Evolutionary conservation across 768 basidiomycete species (phyloP), one percentile per base, ranked within the genome.

Genomic region (Galerina marginata): DNA sequence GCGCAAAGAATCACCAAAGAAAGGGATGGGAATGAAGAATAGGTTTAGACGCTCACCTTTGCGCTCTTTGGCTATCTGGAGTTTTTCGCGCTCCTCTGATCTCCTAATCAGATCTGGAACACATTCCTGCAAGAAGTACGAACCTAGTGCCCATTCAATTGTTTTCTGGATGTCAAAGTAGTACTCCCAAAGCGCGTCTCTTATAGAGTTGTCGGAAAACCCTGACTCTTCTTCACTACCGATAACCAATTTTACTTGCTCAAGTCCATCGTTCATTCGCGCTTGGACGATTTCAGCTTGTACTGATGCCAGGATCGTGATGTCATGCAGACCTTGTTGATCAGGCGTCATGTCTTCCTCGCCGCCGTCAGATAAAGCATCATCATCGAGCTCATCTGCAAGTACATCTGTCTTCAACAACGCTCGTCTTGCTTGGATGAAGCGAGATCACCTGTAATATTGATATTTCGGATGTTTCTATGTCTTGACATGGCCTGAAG

Each of bases 301-400:
- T 40, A 60, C 62, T 20, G 52, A 59, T 39, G 39, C 56, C 42
- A 62, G 26, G 33, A 58, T 36, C 26, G 47, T 45, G 38, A 38
- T 55, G 53, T 56, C 50, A 40, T 51, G 58, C 67, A 50, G 67
- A 94, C 95, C 88, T 73, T 89, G 85, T 66, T 98, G 87, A 61
- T 95, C 92, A 42, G 85, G 80, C n/a, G 90, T 89, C 78, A 96
- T 82, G 26, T 90, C 87, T 47, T 89, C 88, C 44, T 89, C 90
- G n/a, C 82, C 89, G 39, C 86, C 91, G 68, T 93, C 90, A 20
- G 87, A 90, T 51, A 92, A 74, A 11, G 85, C 86, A 65, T 89
- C 87, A 66, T 96, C 95, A 47, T 95, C 89, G 64, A 96, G 81
- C 76, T 94, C 95, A 72, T 89, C 96, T 95, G 66, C n/a, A 23